Base-by-base conservation (phyloP, 768 basidiomycete genomes). In the Coprinellus micaceus region DNA sequence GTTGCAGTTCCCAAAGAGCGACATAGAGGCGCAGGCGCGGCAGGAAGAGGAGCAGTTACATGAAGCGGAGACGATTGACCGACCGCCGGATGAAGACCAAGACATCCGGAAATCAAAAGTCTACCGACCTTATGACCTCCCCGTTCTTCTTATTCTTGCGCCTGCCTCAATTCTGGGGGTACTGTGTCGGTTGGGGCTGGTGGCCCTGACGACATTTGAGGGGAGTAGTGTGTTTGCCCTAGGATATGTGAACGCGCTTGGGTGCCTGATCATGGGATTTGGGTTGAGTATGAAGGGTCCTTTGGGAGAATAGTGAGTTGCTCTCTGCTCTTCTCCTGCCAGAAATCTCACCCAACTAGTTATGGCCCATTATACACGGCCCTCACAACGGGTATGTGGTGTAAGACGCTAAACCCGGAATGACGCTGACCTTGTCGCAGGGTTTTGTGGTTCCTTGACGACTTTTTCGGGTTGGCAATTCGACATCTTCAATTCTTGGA, bases 381-480 rank as follows among this genome's bases (percentile, higher is more conserved):
- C 21, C 67, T 93, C 12, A 91, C 94, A 0, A 97, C 94, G 58
- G 93, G 92, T 86, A 58, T 61, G 71, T 64, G 47, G 29, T 48
- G 29, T 10, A 11, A 28, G n/a, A n/a, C n/a, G n/a, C n/a, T n/a
- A n/a, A n/a, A n/a, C n/a, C n/a, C n/a, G n/a, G n/a, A n/a, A n/a
- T 44, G 19, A 57, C 45, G 51, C 41, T 62, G 33, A 40, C 19
- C 13, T 22, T 26, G 30, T n/a, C n/a, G n/a, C 40, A 88, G 94
- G 93, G 13, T 93, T 98, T 69, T 98, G 97, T 66, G 97, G 96
- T 2, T 96, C 93, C 1, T 71, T 98, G 63, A 99, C 97, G 10
- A 98, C 94, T 2, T 98, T 98, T 75, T 97, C 95, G 15, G 82
- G 86, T 36, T 98, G 97, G 97, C 92, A 98, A 70, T 67, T 91